Conservation (phyloP, 2,329 filamentous ascomycete genomes). For the Acrodontium crateriforme region DNA sequence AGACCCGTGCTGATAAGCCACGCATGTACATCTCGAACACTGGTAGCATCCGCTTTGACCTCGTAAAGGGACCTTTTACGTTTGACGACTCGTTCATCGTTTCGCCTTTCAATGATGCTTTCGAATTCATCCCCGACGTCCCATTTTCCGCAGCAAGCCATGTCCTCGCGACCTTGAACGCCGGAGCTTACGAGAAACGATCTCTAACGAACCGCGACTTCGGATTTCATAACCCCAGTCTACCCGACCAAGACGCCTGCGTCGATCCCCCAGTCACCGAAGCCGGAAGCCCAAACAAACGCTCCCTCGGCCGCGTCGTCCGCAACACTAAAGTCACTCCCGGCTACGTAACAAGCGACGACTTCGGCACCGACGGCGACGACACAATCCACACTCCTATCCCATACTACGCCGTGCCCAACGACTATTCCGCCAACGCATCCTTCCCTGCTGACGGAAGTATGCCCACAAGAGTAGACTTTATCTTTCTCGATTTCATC, state of each 20-base stretch:
- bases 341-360: constrained; percentile 43
- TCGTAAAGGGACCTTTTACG: constrained; percentile 50
- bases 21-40: constrained; percentile 48
- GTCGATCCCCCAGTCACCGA: constrained; percentile 31
- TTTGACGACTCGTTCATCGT: constrained; percentile 41
- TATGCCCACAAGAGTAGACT: constrained; percentile 34
- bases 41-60: constrained; percentile 46
- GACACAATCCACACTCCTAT: constrained; percentile 40
- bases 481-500: constrained; percentile 41
- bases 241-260: constrained; percentile 32
- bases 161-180: constrained; percentile 32
- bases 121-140: constrained; percentile 41
- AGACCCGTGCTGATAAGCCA: constrained; percentile 30
- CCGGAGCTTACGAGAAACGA: constrained; percentile 24
- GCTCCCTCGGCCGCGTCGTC: constrained; percentile 28
- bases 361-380: constrained; percentile 43
- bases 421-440: constrained; percentile 37
- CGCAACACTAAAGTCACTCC: constrained; percentile 35
- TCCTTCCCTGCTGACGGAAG: constrained; percentile 33
- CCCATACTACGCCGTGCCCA: constrained; percentile 34
- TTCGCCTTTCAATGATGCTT: constrained; percentile 40
- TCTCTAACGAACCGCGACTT: constrained; percentile 20
- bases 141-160: constrained; percentile 34
- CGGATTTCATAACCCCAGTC: constrained; percentile 19
- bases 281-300: constrained; percentile 15